These are phyloP conservation scores for Vigna nakashimae DNA, from an alignment of 306 rosid genomes.

Conservation along the genomic window DNA sequence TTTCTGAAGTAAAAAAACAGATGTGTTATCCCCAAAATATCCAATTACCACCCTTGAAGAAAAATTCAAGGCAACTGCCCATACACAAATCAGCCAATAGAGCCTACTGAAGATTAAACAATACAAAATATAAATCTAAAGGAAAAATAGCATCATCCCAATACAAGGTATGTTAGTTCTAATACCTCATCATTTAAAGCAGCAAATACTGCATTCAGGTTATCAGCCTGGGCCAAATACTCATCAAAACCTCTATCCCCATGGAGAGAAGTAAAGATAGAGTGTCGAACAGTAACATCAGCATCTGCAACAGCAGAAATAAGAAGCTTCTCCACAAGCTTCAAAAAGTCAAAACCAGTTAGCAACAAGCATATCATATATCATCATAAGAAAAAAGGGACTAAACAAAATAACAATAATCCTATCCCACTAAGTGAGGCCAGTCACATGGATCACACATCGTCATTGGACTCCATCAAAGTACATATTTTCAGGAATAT, in stretches of 20 bases:
- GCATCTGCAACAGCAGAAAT: conserved; percentile 98
- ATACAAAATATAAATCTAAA: conserved; percentile 30
- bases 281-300: conserved; percentile 92
- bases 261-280: conserved; percentile 86
- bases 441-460: background rate
- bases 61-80: conserved; percentile 1
- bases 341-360: conserved; percentile 51
- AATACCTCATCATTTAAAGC: conserved; percentile 98
- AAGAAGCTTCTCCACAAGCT: conserved; percentile 98
- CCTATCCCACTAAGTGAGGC: background rate
- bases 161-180: conserved; percentile 17
- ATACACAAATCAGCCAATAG: conserved; percentile 18
- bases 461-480: background rate
- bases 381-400: conserved; percentile 4
- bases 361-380: conserved; percentile 41
- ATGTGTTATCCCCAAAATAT: conserved; percentile 23
- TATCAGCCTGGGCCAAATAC: conserved; percentile 94
- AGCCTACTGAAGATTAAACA: conserved; percentile 23
- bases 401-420: background rate
- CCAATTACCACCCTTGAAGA: conserved; percentile 24
- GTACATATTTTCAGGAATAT: background rate
- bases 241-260: conserved; percentile 95
- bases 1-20: conserved; percentile 6
- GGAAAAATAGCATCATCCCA: conserved; percentile 3
- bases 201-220: conserved; percentile 92